Conservation (phyloP, 2,329 filamentous ascomycete species). For the Alternaria tenuissima region DNA sequence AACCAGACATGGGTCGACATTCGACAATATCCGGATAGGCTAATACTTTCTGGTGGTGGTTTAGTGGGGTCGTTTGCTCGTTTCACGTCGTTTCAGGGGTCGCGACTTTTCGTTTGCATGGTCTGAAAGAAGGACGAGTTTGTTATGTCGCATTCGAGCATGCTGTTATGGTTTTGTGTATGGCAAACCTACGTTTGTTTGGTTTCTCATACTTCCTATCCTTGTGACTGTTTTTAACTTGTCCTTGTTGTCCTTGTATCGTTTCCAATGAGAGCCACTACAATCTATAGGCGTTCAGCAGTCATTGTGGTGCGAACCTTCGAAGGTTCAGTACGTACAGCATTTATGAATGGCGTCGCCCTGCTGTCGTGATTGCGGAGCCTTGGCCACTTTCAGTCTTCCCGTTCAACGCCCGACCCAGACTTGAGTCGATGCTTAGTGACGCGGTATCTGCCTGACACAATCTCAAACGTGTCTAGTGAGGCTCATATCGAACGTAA, state of each 20-base stretch:
- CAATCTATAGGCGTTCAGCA: neutral
- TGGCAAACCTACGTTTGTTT: neutral
- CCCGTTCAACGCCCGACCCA: neutral
- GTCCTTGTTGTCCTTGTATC: neutral
- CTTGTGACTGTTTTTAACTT: neutral
- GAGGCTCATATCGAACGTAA: neutral
- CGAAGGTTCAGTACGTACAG: neutral
- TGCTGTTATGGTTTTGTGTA: neutral
- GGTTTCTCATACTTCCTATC: neutral
- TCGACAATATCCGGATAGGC: neutral
- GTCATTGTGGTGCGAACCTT: neutral
- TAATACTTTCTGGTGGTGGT: neutral
- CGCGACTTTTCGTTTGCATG: neutral
- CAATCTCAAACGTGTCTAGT: neutral
- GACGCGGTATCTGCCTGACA: neutral
- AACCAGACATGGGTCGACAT: neutral
- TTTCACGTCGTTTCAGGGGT: neutral
- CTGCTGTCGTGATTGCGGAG: neutral
- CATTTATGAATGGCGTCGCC: neutral
- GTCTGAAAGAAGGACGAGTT: neutral
- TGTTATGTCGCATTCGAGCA: neutral
- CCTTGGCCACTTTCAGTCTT: neutral
- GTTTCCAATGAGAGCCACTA: neutral
- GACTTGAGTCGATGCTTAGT: neutral
- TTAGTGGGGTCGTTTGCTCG: neutral